Conservation (phyloP, 1,284 basidiomycete genomes). For the Melampsora americana region DNA sequence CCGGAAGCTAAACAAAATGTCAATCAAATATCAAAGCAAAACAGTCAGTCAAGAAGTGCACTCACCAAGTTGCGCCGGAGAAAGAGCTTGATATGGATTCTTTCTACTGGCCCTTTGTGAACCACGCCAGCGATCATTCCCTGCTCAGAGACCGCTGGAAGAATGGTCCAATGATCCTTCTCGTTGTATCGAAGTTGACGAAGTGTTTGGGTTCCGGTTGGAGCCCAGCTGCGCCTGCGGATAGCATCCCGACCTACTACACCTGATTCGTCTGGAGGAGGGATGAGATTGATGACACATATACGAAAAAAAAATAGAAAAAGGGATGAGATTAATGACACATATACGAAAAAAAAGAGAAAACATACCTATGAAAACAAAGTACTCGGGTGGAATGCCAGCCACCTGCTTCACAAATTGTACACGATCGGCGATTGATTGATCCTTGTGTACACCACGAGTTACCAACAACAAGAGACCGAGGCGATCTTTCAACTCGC, state of each 20-base stretch:
- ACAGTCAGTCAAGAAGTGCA: not conserved
- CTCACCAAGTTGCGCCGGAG: conserved; percentile 7
- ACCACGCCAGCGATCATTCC: conserved; percentile 4
- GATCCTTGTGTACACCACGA: no score
- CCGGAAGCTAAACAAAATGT: conserved; percentile 5
- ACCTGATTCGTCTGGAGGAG: not conserved
- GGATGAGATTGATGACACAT: not conserved
- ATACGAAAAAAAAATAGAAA: not conserved
- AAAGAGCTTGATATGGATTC: conserved; percentile 2
- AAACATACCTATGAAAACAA: not conserved
- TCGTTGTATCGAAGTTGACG: not conserved
- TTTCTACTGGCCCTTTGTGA: not conserved
- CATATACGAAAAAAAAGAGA: not conserved
- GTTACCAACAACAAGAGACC: no score
- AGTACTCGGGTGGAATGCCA: not conserved
- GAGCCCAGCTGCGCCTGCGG: not conserved
- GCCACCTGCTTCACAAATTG: not conserved
- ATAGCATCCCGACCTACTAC: not conserved
- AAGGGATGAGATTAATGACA: not conserved
- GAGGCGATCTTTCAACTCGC: no score
- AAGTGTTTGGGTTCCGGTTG: not conserved
- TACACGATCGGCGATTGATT: no score
- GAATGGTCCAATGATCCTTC: not conserved
- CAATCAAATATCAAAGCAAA: not conserved
- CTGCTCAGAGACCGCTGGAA: not conserved